phyloP scores from a whole-genome alignment of 139 green algal genomes.

The Micractinium sp. region DNA sequence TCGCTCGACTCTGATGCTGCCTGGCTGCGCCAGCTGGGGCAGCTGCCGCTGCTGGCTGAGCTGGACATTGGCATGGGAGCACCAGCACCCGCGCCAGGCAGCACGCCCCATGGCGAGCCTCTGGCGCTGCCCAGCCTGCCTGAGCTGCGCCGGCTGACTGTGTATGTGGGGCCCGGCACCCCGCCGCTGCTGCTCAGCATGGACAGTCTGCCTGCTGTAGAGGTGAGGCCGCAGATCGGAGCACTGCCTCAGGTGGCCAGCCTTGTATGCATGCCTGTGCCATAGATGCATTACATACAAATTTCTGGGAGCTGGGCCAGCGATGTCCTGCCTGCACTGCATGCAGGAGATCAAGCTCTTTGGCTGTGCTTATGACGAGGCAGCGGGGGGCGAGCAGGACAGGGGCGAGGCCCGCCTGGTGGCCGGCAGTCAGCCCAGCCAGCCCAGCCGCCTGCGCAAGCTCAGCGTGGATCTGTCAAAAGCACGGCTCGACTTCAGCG shows the following conservation, averaged over 20 bases:
- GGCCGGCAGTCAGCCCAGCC: not conserved
- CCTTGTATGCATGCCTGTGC: not conserved
- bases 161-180: not conserved
- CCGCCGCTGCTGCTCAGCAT: not conserved
- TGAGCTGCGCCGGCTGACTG: not conserved
- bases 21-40: not conserved
- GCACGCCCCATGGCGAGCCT: not conserved
- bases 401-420: not conserved
- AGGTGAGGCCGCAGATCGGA: not conserved
- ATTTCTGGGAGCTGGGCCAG: not conserved
- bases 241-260: not conserved
- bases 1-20: not conserved
- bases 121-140: constrained; percentile 1
- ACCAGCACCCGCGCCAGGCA: not conserved
- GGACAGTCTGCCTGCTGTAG: not conserved
- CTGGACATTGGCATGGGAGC: not conserved
- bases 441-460: not conserved
- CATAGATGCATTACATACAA: no score
- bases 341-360: not conserved
- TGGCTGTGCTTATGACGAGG: not conserved
- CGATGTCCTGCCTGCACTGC: not conserved
- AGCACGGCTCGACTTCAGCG: not conserved
- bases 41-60: not conserved
- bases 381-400: not conserved
- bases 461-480: not conserved